These are phyloP conservation scores for Pichia sp. DNA, from an alignment of 1,139 yeast species.

Conservation along the genomic window DNA sequence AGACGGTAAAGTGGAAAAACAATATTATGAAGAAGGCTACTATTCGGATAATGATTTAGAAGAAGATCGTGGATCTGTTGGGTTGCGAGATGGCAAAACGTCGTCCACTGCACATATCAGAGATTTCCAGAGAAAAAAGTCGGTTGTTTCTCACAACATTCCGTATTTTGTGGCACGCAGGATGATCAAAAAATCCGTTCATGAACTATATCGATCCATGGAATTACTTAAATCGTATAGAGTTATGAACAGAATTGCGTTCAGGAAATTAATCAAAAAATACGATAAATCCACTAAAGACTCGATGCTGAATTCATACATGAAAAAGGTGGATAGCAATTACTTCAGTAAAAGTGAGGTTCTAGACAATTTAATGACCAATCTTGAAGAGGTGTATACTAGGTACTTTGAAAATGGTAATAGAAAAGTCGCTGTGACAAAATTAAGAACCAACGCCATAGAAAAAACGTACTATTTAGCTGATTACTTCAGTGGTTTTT, in stretches of 20 bases:
- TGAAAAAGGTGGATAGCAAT: constrained; percentile 47
- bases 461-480: constrained; percentile 35
- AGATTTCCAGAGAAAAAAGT: constrained; percentile 16
- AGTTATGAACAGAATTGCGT: constrained; percentile 75
- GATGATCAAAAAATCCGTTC: constrained; percentile 66
- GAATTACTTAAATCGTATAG: constrained; percentile 73
- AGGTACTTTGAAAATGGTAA: constrained; percentile 65
- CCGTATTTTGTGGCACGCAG: constrained; percentile 67
- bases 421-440: constrained; percentile 67
- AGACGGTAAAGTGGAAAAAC: constrained; percentile 23
- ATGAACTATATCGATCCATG: constrained; percentile 73
- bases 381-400: constrained; percentile 63
- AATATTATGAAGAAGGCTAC: constrained; percentile 27
- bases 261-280: constrained; percentile 82
- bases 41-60: constrained; percentile 16
- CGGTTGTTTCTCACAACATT: constrained; percentile 24
- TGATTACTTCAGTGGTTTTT: constrained; percentile 53
- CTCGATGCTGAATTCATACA: constrained; percentile 41
- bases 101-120: constrained; percentile 8
- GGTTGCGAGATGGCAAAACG: constrained; percentile 6
- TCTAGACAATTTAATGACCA: constrained; percentile 50
- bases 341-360: constrained; percentile 61
- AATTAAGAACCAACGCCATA: constrained; percentile 43
- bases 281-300: constrained; percentile 68
- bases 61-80: constrained; percentile 2